Evolutionary conservation across 768 basidiomycete species (phyloP).

Genomic region (Multifurca ochricompacta): DNA sequence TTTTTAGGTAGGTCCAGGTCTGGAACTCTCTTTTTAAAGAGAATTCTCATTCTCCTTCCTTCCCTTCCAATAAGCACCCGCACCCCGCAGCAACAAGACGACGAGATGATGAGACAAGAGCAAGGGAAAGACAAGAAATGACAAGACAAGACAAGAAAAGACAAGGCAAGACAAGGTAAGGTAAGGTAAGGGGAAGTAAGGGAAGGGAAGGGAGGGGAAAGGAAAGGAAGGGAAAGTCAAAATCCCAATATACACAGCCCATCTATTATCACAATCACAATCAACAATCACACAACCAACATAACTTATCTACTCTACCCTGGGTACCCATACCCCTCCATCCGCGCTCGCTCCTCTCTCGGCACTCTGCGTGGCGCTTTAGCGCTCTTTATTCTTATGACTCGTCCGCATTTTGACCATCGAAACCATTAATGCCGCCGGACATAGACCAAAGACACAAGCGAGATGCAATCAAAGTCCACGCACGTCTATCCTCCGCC

Average conservation of each 20-base stretch:
- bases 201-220: too few relatives aligned
- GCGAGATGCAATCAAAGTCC: neutral
- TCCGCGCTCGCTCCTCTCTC: slow-evolving; percentile 1
- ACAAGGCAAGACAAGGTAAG: neutral
- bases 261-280: slow-evolving; percentile 3
- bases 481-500: neutral
- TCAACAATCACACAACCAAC: slow-evolving; percentile 5
- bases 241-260: neutral
- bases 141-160: neutral
- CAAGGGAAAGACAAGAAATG: neutral
- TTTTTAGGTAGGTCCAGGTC: slow-evolving; percentile 1
- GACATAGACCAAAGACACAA: too few relatives aligned
- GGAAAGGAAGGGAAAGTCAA: too few relatives aligned
- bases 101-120: neutral
- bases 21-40: too few relatives aligned
- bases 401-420: slow-evolving; percentile 18
- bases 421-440: neutral
- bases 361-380: slow-evolving; percentile 16
- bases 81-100: neutral
- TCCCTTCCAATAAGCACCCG: slow-evolving; percentile 13
- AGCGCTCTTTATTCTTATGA: slow-evolving; percentile 13
- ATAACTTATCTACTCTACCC: too few relatives aligned
- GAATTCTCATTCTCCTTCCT: too few relatives aligned
- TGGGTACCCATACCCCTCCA: neutral
- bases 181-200: too few relatives aligned